phyloP scores from a whole-genome alignment of 176 grass and related monocot species.

The Eleusine indica region DNA sequence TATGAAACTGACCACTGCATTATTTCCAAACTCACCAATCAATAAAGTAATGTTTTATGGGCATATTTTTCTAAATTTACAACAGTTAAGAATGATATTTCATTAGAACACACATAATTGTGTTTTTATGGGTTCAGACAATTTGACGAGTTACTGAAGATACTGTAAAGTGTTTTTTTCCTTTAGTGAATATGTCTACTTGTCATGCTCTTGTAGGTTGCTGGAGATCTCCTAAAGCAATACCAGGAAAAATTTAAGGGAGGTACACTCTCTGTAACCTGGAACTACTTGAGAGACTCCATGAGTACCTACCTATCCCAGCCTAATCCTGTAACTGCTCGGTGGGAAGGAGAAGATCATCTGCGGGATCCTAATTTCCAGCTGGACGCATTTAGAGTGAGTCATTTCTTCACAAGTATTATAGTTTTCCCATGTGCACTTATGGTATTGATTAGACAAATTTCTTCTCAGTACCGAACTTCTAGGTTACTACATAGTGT shows the following conservation, averaged over 20 bases:
- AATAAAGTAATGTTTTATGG: neutral
- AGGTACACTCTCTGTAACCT: slow-evolving; percentile 85
- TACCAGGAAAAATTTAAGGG: slow-evolving; percentile 95
- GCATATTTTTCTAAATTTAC: neutral
- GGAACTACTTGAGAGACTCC: slow-evolving; percentile 97
- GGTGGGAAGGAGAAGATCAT: slow-evolving; percentile 97
- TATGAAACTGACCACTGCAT: neutral
- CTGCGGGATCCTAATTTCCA: slow-evolving; percentile 94
- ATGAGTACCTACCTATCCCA: slow-evolving; percentile 90
- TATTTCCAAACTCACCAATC: neutral
- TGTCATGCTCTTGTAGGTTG: slow-evolving; percentile 63
- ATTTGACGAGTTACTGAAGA: slow-evolving; percentile 7
- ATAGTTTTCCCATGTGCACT: slow-evolving; percentile 11
- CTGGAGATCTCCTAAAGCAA: slow-evolving; percentile 87
- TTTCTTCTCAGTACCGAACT: slow-evolving; percentile 78
- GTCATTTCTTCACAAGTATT: slow-evolving; percentile 1
- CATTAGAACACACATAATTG: neutral
- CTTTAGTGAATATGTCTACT: neutral
- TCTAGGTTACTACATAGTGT: slow-evolving; percentile 91
- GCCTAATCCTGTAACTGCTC: slow-evolving; percentile 88
- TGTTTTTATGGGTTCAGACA: neutral
- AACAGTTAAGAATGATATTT: neutral
- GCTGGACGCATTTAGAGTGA: slow-evolving; percentile 96
- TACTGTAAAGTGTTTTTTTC: neutral
- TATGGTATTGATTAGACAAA: slow-evolving; percentile 12